Evolutionary conservation across 2,329 filamentous ascomycete species (phyloP).

Genomic region (Fusarium pilosicola): DNA sequence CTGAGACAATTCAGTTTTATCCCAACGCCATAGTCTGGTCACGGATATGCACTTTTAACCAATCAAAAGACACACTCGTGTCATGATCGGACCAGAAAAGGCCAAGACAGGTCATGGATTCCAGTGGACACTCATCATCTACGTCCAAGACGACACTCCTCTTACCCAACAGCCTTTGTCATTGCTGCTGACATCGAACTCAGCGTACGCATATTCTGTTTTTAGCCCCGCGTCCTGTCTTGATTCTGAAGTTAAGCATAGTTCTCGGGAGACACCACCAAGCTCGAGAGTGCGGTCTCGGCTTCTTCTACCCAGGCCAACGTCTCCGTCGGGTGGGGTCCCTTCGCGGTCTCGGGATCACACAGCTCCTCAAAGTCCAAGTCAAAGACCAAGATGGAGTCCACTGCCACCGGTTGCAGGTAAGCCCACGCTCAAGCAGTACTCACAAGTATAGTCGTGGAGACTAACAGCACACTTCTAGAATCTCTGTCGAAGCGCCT

Average conservation of each 20-base stretch:
- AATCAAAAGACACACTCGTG: too few relatives aligned
- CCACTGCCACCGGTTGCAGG: too few relatives aligned
- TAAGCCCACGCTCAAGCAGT: too few relatives aligned
- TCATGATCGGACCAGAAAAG: too few relatives aligned
- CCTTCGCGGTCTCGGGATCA: background rate
- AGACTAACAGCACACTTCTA: too few relatives aligned
- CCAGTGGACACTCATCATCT: too few relatives aligned
- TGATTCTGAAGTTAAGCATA: background rate
- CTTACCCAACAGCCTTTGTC: slow-evolving; percentile 5
- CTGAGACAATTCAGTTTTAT: too few relatives aligned
- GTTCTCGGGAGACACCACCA: slow-evolving; percentile 1
- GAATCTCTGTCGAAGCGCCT: too few relatives aligned
- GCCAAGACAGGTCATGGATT: too few relatives aligned
- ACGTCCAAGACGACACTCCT: background rate
- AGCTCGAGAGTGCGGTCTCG: background rate
- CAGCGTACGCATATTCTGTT: background rate
- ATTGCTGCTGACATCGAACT: slow-evolving; percentile 6
- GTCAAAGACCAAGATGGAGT: background rate
- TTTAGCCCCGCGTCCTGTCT: rapidly evolving
- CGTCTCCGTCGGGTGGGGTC: background rate
- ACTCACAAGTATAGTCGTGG: too few relatives aligned
- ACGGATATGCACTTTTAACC: too few relatives aligned
- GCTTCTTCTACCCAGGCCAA: background rate
- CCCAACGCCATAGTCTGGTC: rapidly evolving
- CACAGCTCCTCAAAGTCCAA: background rate